These are phyloP conservation scores for Nigrospora osmanthi DNA, from an alignment of 2,329 filamentous ascomycete species.

Conservation along the genomic window DNA sequence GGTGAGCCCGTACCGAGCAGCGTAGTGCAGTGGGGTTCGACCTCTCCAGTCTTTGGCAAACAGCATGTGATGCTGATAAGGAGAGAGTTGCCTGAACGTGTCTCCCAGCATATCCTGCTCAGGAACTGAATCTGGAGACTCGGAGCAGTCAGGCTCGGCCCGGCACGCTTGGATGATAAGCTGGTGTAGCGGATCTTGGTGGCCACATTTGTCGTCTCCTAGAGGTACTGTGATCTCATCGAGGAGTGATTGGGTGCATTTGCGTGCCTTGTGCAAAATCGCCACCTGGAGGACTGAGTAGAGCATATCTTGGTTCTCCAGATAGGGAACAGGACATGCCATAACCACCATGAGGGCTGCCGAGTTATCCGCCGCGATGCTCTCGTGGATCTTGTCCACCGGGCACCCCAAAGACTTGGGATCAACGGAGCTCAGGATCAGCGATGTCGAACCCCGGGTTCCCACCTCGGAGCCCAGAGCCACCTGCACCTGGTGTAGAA, in stretches of 20 bases:
- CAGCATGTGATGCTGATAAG: constrained; percentile 6
- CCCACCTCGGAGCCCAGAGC: neutral
- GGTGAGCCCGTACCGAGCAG: constrained; percentile 1
- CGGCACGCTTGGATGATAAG: constrained; percentile 2
- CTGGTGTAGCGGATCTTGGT: constrained; percentile 5
- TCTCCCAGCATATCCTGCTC: neutral
- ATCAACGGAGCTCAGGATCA: constrained; percentile 2
- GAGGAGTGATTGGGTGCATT: constrained; percentile 4
- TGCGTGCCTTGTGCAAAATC: constrained; percentile 1
- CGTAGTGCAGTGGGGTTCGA: constrained; percentile 5
- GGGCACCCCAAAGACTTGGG: constrained; percentile 3
- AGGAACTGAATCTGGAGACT: neutral
- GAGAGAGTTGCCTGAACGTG: constrained; percentile 3
- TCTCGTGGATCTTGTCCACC: constrained; percentile 1
- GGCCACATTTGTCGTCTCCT: constrained; percentile 1
- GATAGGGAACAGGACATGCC: constrained; percentile 3
- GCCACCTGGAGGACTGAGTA: constrained; percentile 6
- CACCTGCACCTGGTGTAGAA: neutral
- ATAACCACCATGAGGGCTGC: constrained; percentile 4
- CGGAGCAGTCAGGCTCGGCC: no score
- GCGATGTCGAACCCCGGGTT: neutral
- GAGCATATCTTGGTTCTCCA: constrained; percentile 6
- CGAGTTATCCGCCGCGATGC: constrained; percentile 3
- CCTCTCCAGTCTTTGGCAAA: constrained; percentile 4
- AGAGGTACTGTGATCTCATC: constrained; percentile 4